A percentile compares a stretch with the other conserved stretches of the same genome.
Evolutionary conservation across 345 rosid genomes (phyloP).

Genomic region (Eucalyptus albens): DNA sequence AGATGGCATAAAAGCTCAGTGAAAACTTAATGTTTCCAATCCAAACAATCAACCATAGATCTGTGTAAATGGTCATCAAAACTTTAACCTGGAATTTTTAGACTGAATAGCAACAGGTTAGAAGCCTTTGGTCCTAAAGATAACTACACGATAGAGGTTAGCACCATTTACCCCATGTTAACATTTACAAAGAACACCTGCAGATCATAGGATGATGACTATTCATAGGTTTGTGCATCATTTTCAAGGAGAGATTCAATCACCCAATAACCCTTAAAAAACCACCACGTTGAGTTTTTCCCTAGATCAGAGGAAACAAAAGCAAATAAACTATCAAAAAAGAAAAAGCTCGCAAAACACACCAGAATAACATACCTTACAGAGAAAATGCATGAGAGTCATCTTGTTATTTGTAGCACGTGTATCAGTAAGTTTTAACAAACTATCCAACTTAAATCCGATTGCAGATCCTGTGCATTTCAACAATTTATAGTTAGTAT

Average conservation of each 20-base stretch:
- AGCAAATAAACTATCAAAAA: neutral
- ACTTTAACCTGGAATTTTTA: neutral
- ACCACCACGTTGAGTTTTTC: neutral
- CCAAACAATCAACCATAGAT: neutral
- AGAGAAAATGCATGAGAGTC: slow-evolving; percentile 98
- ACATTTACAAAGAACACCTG: neutral
- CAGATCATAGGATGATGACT: neutral
- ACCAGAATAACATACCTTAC: slow-evolving; percentile 50
- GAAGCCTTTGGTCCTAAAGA: neutral
- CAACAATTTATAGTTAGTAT: neutral
- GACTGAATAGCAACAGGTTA: neutral
- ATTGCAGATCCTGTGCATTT: slow-evolving; percentile 78
- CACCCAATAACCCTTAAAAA: neutral
- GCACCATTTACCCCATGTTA: neutral
- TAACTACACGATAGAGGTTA: neutral
- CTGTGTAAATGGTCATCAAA: neutral
- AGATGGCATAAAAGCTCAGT: neutral
- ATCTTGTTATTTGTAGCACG: slow-evolving; percentile 90
- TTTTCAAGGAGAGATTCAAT: neutral
- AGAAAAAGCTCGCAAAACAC: neutral
- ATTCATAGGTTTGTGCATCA: neutral
- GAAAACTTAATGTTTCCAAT: neutral
- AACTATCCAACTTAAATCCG: slow-evolving; percentile 98
- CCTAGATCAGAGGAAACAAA: neutral
- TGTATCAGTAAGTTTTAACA: slow-evolving; percentile 82